Conservation (phyloP, 495 filamentous ascomycete species). For the Trichocladium antarcticum region DNA sequence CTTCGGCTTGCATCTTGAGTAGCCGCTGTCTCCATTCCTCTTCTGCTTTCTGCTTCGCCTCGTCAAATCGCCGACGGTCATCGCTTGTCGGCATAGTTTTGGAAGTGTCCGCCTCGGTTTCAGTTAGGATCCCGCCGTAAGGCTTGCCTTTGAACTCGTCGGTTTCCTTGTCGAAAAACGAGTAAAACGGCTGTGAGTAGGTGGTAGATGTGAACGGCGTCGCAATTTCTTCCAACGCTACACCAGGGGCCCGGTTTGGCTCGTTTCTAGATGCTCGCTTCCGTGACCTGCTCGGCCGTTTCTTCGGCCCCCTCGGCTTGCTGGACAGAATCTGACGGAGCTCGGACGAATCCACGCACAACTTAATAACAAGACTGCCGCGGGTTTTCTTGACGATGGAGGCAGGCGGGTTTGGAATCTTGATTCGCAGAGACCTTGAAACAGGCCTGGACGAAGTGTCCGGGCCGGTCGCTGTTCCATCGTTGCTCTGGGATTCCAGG, state of each 20-base stretch:
- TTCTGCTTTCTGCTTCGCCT: constrained; percentile 78
- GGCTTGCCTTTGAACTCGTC: constrained; percentile 88
- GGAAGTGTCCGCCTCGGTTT: constrained; percentile 81
- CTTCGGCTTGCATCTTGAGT: constrained; percentile 37
- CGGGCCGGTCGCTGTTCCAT: constrained; percentile 18
- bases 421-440: constrained; percentile 34
- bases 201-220: constrained; percentile 45
- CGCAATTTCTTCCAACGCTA: constrained; percentile 16
- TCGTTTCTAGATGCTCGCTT: constrained; percentile 13
- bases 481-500: constrained; percentile 25
- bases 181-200: constrained; percentile 61
- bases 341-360: constrained; percentile 49
- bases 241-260: background rate
- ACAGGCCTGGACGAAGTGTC: constrained; percentile 28
- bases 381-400: constrained; percentile 32
- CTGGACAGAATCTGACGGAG: constrained; percentile 48
- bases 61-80: constrained; percentile 77
- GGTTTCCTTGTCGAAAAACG: constrained; percentile 72
- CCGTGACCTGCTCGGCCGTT: constrained; percentile 27
- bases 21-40: constrained; percentile 67
- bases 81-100: constrained; percentile 69
- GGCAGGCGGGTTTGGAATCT: constrained; percentile 16
- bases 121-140: constrained; percentile 84
- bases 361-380: constrained; percentile 29
- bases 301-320: constrained; percentile 38